A percentile compares a stretch with the other conserved stretches of the same genome.
Conservation (phyloP, 331 rosid genomes). For the Rosa hybrid region DNA sequence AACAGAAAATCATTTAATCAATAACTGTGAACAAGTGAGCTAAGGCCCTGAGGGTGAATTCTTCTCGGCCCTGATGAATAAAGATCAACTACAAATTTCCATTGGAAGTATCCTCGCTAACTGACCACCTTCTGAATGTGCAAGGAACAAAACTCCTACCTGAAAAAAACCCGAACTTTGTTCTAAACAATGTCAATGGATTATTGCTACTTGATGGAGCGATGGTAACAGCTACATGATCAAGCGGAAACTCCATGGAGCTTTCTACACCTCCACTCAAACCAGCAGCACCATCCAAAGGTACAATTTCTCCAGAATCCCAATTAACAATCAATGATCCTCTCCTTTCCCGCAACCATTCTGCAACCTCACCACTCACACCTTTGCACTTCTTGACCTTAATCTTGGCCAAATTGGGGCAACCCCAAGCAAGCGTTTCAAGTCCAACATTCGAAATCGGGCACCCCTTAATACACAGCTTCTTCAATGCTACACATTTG, state of each 20-base stretch:
- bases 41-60: conserved; percentile 3
- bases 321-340: conserved; percentile 58
- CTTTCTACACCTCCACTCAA: conserved; percentile 47
- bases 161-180: conserved; percentile 55
- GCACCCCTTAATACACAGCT: conserved; percentile 80
- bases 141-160: conserved; percentile 56
- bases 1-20: not conserved
- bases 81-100: conserved; percentile 33
- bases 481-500: conserved; percentile 67
- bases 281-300: conserved; percentile 44
- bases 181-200: conserved; percentile 45
- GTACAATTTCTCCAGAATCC: conserved; percentile 53
- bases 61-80: conserved; percentile 2
- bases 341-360: conserved; percentile 64
- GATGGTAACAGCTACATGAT: conserved; percentile 23
- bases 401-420: conserved; percentile 78
- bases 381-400: conserved; percentile 81
- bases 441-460: conserved; percentile 72
- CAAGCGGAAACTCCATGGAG: conserved; percentile 21
- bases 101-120: conserved; percentile 34
- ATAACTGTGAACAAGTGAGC: conserved; percentile 19
- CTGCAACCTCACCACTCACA: conserved; percentile 54
- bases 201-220: conserved; percentile 44
- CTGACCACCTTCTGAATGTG: conserved; percentile 63
- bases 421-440: conserved; percentile 65